phyloP scores from a whole-genome alignment of 1,284 basidiomycete species.

The Grifola frondosa region DNA sequence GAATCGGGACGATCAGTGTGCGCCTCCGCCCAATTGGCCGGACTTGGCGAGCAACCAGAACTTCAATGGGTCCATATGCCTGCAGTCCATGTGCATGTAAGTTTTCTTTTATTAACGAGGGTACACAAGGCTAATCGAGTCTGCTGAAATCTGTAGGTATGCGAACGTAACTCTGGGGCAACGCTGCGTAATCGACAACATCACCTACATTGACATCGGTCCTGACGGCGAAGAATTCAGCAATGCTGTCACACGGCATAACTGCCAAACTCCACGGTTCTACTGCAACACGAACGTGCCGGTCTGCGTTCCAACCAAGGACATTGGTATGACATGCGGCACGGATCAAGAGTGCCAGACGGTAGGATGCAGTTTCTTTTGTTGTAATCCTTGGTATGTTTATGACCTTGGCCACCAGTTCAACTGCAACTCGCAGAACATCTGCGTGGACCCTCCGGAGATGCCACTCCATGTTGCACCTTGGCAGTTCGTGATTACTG shows the following conservation, averaged over 20 bases:
- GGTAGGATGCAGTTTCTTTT: slow-evolving; percentile 28
- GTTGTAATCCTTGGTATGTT: neutral
- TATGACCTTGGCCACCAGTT: slow-evolving; percentile 14
- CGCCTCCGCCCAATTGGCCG: slow-evolving; percentile 42
- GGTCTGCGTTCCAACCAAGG: slow-evolving; percentile 49
- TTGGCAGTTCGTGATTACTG: slow-evolving; percentile 39
- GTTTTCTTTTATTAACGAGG: slow-evolving; percentile 25
- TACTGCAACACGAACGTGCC: slow-evolving; percentile 55
- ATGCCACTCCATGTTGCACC: slow-evolving; percentile 34
- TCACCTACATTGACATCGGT: slow-evolving; percentile 53
- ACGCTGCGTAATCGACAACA: slow-evolving; percentile 60
- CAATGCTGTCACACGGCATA: slow-evolving; percentile 60
- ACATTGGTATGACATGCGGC: slow-evolving; percentile 45
- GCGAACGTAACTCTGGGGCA: slow-evolving; percentile 57
- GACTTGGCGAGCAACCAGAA: slow-evolving; percentile 45
- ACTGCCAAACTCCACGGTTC: slow-evolving; percentile 50
- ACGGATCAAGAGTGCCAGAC: slow-evolving; percentile 58
- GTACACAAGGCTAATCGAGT: too few relatives aligned
- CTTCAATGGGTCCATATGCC: slow-evolving; percentile 59
- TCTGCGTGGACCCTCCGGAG: slow-evolving; percentile 36
- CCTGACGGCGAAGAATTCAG: slow-evolving; percentile 45
- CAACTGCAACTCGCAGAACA: slow-evolving; percentile 25
- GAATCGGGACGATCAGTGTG: slow-evolving; percentile 72
- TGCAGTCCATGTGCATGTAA: slow-evolving; percentile 62
- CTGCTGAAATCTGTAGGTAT: slow-evolving; percentile 38